Evolutionary conservation across 1,284 basidiomycete species (phyloP).

Genomic region (Ceratobasidium sp.): DNA sequence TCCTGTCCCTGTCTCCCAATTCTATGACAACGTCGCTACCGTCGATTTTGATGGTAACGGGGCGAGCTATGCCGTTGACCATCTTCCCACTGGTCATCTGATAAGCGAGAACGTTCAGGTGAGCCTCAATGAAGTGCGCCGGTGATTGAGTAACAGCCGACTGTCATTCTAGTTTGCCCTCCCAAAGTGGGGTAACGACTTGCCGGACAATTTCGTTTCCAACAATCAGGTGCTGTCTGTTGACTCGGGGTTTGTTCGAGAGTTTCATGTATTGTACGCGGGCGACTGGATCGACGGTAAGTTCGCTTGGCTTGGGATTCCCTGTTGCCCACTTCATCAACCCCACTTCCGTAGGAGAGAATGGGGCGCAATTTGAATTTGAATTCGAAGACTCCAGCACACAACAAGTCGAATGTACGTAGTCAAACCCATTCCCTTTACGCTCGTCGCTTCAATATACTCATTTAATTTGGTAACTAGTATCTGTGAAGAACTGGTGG

Average conservation of each 20-base stretch:
- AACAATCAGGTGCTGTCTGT: neutral
- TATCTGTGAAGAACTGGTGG: constrained; percentile 40
- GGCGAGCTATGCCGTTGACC: constrained; percentile 36
- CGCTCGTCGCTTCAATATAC: too few species aligned
- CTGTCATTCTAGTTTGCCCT: constrained; percentile 27
- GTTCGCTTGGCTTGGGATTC: neutral
- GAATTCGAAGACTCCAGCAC: constrained; percentile 38
- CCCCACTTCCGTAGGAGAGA: constrained; percentile 40
- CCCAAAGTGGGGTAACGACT: constrained; percentile 40
- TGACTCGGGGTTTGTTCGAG: constrained; percentile 33
- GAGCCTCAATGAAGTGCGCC: neutral
- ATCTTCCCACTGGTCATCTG: constrained; percentile 38
- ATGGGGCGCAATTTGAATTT: constrained; percentile 38
- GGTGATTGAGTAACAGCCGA: neutral
- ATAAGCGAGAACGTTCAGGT: constrained; percentile 39
- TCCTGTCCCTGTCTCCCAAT: constrained; percentile 37
- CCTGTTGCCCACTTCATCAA: too few species aligned
- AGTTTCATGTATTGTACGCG: constrained; percentile 43
- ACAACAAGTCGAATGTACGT: constrained; percentile 39
- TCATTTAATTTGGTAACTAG: neutral
- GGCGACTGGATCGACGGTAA: constrained; percentile 43
- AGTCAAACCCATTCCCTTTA: too few species aligned
- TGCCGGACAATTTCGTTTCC: constrained; percentile 38
- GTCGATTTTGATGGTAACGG: constrained; percentile 40
- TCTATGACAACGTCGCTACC: constrained; percentile 42